Base-by-base conservation (phyloP, 495 filamentous ascomycete species). In the Cairneyella variabilis region DNA sequence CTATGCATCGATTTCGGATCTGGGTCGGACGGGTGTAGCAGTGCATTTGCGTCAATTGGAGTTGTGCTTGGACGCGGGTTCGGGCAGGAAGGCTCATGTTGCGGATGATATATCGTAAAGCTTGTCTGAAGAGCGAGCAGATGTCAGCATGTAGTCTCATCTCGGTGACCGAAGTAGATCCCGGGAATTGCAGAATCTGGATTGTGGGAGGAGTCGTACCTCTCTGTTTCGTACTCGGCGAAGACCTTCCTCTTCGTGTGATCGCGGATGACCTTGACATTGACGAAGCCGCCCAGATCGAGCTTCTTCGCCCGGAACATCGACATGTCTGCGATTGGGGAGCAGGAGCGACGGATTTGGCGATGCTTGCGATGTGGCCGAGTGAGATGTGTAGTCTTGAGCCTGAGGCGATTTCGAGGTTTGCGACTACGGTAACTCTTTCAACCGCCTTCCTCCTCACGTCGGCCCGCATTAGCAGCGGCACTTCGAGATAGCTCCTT, bases 211-310 rank as follows among this genome's bases (percentile, higher is more conserved):
- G 23, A 23, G 42, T 36, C 70, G 40, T 74, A 95, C 91, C 91
- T 84, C 72, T 95, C 84, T 6, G 89, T 80, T 71, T 98, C 93
- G 60, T 84, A 75, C 59, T 89, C 77, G 49, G 83, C 90, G 60
- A 90, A 96, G 23, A 88, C 90, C 75, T 93, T 93, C 50, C 92
- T 85, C 80, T 97, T 97, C 47, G 90, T 87, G 73, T 96, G 88
- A 64, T 97, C 93, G 56, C 92, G 88, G 64, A 98, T 86, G 48
- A 88, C 72, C 46, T 83, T 82, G 67, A 82, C 77, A 64, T 97
- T 97, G 70, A 89, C 69, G 64, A 86, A 97, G 25, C 89, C 86
- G 60, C 86, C 83, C 53, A 98, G 71, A 59, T 95, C 89, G 28
- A 97, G 81, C 74, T 80, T 89, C 74, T 95, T 95, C 12, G 90